These are phyloP conservation scores for Buddleja alternifolia DNA, from an alignment of 257 asterid species.

Conservation along the genomic window DNA sequence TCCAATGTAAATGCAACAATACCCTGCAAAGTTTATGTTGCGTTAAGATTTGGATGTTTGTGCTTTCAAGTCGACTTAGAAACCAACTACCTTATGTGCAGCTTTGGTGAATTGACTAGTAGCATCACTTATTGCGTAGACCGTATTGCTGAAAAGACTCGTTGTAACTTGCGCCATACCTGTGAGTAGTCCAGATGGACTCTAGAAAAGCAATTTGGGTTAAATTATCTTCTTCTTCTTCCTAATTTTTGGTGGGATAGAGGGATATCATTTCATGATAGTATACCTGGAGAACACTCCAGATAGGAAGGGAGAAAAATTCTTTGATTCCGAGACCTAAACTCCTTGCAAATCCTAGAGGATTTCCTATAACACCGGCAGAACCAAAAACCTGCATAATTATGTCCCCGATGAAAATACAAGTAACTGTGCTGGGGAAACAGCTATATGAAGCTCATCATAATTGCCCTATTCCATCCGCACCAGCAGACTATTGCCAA, in stretches of 20 bases:
- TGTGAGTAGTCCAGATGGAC: conserved; percentile 87
- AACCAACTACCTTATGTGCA: conserved; percentile 81
- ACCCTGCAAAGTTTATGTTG: conserved; percentile 61
- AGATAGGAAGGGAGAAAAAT: conserved; percentile 86
- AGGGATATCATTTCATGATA: conserved; percentile 8
- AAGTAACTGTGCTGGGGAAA: neutral
- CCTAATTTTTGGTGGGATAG: neutral
- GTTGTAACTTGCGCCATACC: conserved; percentile 98
- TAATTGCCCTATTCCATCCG: neutral
- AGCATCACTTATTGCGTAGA: conserved; percentile 96
- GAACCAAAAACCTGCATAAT: conserved; percentile 87
- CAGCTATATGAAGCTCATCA: conserved; percentile 20
- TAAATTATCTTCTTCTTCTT: neutral
- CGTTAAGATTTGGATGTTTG: conserved; percentile 23
- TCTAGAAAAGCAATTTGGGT: conserved; percentile 56
- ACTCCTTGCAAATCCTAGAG: conserved; percentile 94
- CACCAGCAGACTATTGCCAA: conserved; percentile 11
- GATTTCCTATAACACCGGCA: conserved; percentile 97
- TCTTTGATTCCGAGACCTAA: conserved; percentile 93
- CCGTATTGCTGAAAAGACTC: conserved; percentile 91
- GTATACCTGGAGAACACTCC: conserved; percentile 81
- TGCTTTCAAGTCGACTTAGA: conserved; percentile 20
- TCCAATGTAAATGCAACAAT: conserved; percentile 93
- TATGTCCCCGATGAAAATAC: conserved; percentile 23
- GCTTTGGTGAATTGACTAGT: conserved; percentile 97